These are phyloP conservation scores for Amauroascus niger DNA, from an alignment of 2,329 filamentous ascomycete species.

Conservation along the genomic window DNA sequence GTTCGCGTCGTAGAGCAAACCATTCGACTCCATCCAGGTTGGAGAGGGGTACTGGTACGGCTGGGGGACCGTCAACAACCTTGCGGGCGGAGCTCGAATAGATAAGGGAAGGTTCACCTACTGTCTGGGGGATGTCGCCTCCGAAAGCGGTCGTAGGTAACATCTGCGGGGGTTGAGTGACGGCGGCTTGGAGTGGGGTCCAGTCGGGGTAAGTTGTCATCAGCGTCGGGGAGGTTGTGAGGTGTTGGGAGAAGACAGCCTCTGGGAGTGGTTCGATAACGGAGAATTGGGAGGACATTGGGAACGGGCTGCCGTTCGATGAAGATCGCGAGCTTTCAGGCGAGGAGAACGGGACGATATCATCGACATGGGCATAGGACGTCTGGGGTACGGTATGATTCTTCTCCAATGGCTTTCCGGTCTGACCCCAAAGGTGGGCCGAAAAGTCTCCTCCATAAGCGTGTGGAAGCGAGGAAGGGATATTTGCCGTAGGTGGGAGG, in stretches of 20 bases:
- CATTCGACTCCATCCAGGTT: conserved; percentile 33
- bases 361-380: conserved; percentile 31
- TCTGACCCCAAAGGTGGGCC: conserved; percentile 29
- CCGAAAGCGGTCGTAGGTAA: conserved; percentile 27
- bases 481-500: neutral
- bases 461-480: neutral
- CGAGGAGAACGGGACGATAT: conserved; percentile 37
- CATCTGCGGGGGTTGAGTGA: conserved; percentile 26
- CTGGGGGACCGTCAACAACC: conserved; percentile 18
- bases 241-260: conserved; percentile 23
- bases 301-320: conserved; percentile 29
- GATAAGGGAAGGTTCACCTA: conserved; percentile 33
- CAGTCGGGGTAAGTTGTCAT: conserved; percentile 27
- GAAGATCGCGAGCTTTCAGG: conserved; percentile 37
- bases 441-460: conserved; percentile 14
- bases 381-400: conserved; percentile 27
- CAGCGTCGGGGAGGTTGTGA: conserved; percentile 30
- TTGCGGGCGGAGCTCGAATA: conserved; percentile 20
- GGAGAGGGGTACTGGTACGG: conserved; percentile 33
- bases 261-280: conserved; percentile 30
- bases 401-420: conserved; percentile 28
- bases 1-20: conserved; percentile 32
- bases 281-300: conserved; percentile 23
- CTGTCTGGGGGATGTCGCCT: conserved; percentile 31
- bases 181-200: conserved; percentile 25